phyloP scores from a whole-genome alignment of 2,329 filamentous ascomycete genomes.

The Curvularia spicifera region DNA sequence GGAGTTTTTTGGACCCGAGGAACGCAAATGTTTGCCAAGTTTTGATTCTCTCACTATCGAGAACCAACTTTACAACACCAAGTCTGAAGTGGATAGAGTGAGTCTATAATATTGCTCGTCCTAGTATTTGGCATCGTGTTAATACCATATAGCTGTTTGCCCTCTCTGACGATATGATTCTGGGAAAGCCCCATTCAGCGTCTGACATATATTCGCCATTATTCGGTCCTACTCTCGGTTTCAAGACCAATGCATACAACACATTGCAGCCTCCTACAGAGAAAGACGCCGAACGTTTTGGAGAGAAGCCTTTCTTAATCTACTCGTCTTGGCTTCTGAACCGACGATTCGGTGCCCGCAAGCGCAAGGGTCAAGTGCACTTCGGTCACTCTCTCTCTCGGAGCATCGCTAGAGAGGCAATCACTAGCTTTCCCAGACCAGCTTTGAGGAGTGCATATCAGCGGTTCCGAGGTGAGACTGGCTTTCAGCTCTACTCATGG shows the following conservation, averaged over 20 bases:
- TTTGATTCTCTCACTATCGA: conserved; percentile 56
- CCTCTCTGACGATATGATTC: conserved; percentile 55
- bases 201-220: conserved; percentile 55
- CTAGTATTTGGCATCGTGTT: background rate
- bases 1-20: conserved; percentile 51
- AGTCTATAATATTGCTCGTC: background rate
- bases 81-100: conserved; percentile 35
- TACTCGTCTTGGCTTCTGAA: conserved; percentile 56
- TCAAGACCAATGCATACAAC: conserved; percentile 54
- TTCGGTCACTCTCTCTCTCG: conserved; percentile 54
- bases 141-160: conserved; percentile 42
- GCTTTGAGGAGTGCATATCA: conserved; percentile 51
- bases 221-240: conserved; percentile 53
- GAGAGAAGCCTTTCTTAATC: conserved; percentile 55
- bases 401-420: conserved; percentile 50
- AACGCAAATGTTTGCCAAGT: conserved; percentile 51
- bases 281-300: conserved; percentile 46
- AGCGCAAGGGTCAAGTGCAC: conserved; percentile 54
- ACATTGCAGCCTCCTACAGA: conserved; percentile 46
- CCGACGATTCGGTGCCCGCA: conserved; percentile 54
- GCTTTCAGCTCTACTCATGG: conserved; percentile 55
- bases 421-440: conserved; percentile 52
- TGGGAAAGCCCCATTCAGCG: conserved; percentile 52
- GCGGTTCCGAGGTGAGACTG: conserved; percentile 53
- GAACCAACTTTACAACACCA: conserved; percentile 54